Evolutionary conservation across 2,329 filamentous ascomycete species (phyloP).

Genomic region (Mycosphaerella sp.): DNA sequence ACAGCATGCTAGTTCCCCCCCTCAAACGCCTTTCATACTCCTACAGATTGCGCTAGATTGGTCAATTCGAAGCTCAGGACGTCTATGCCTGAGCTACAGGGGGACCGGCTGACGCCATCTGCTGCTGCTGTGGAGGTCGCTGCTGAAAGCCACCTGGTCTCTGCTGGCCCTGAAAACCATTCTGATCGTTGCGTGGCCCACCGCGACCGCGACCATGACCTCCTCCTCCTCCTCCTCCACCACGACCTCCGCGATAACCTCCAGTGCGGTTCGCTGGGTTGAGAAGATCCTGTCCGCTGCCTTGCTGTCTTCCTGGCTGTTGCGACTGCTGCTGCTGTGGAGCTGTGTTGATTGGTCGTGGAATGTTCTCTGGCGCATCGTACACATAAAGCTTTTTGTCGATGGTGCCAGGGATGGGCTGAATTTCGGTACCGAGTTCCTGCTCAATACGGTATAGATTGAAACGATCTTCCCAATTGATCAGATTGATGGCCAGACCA

Average conservation of each 20-base stretch:
- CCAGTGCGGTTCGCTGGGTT: slow-evolving; percentile 32
- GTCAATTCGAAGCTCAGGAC: slow-evolving; percentile 13
- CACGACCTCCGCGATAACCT: slow-evolving; percentile 29
- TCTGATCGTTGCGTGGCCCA: slow-evolving; percentile 30
- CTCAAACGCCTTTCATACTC: slow-evolving; percentile 21
- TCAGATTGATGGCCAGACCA: slow-evolving; percentile 95
- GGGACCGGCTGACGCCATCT: slow-evolving; percentile 27
- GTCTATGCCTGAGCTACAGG: slow-evolving; percentile 28
- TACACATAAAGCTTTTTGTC: slow-evolving; percentile 99
- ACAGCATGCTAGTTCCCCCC: slow-evolving; percentile 14
- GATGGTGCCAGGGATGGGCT: slow-evolving; percentile 87
- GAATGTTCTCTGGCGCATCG: slow-evolving; percentile 90
- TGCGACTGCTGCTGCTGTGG: slow-evolving; percentile 29
- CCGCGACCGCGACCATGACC: slow-evolving; percentile 29
- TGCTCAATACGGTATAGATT: slow-evolving; percentile 99
- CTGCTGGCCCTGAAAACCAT: slow-evolving; percentile 30
- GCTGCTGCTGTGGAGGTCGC: slow-evolving; percentile 27
- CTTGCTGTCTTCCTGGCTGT: slow-evolving; percentile 30
- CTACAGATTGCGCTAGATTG: slow-evolving; percentile 22
- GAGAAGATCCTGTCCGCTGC: slow-evolving; percentile 31
- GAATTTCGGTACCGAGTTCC: slow-evolving; percentile 93
- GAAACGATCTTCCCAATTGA: slow-evolving; percentile 99
- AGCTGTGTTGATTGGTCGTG: slow-evolving; percentile 64
- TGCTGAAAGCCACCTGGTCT: slow-evolving; percentile 29
- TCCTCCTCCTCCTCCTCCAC: slow-evolving; percentile 17